phyloP scores from a whole-genome alignment of 495 filamentous ascomycete genomes.

The Parmelia sp. region DNA sequence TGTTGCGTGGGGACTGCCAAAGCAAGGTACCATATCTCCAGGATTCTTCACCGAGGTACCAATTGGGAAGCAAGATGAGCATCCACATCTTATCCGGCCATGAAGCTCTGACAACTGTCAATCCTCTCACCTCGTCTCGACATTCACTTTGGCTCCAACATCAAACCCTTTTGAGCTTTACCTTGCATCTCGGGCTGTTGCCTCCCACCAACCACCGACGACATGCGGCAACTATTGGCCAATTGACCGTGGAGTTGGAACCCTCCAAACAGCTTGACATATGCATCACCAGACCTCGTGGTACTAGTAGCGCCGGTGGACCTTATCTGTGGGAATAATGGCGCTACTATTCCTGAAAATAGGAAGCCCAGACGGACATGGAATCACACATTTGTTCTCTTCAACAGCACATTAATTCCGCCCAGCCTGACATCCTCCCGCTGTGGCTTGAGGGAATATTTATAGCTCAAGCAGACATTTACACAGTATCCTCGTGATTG shows the following conservation, averaged over 20 bases:
- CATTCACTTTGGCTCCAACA: background rate
- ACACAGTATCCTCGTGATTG: too few relatives aligned
- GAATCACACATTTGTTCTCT: background rate
- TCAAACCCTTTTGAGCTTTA: background rate
- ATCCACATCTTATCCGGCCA: background rate
- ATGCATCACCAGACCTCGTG: background rate
- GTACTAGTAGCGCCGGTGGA: background rate
- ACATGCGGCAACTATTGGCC: background rate
- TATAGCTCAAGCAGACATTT: background rate
- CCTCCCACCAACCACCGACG: background rate
- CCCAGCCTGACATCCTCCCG: background rate
- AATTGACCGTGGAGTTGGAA: background rate
- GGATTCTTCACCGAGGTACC: background rate
- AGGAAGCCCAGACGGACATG: background rate
- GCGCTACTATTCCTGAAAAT: background rate
- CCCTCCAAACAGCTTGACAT: background rate
- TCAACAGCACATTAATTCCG: background rate
- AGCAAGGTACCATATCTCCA: background rate
- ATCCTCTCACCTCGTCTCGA: background rate
- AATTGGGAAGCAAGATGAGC: background rate
- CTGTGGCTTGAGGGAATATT: background rate
- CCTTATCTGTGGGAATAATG: background rate
- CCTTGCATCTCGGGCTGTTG: background rate
- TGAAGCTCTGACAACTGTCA: background rate
- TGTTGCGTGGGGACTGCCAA: background rate